Percentiles rank a stretch among this genome's conserved stretches.
These are phyloP conservation scores for Apiotrichum montevideense DNA, from an alignment of 1,284 basidiomycete genomes.

Conservation along the genomic window DNA sequence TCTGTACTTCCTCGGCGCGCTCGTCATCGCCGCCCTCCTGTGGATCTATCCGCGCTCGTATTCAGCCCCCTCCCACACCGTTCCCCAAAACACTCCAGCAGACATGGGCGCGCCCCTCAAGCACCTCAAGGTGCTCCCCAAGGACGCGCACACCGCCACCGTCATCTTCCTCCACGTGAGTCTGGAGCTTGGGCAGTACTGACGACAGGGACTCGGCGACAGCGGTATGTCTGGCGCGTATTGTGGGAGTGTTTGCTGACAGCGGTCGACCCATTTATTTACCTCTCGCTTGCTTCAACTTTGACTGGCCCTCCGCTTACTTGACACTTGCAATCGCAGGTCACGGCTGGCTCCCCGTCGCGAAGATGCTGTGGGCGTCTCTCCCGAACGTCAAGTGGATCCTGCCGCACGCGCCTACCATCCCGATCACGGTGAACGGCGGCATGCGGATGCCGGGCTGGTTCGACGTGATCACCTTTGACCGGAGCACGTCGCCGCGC, in stretches of 20 bases:
- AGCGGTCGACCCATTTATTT: background rate
- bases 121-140: slow-evolving; percentile 41
- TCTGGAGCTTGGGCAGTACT: slow-evolving; percentile 13
- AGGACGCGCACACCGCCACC: slow-evolving; percentile 65
- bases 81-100: slow-evolving; percentile 8
- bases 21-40: background rate
- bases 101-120: slow-evolving; percentile 34
- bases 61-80: no score
- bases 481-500: slow-evolving; percentile 50
- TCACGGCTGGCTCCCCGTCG: slow-evolving; percentile 69
- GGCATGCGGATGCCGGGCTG: slow-evolving; percentile 46
- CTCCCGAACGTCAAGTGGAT: slow-evolving; percentile 76
- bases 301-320: background rate
- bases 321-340: slow-evolving; percentile 43
- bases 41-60: no score
- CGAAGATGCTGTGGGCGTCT: slow-evolving; percentile 56
- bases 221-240: slow-evolving; percentile 21
- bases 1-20: background rate
- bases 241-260: background rate
- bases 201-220: slow-evolving; percentile 39
- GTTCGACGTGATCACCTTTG: slow-evolving; percentile 72
- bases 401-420: slow-evolving; percentile 64
- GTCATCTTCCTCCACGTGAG: slow-evolving; percentile 82
- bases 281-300: no score
- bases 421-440: slow-evolving; percentile 45